Percentiles rank a stretch among this genome's conserved stretches.
Evolutionary conservation across 305 asterid species (phyloP).

Genomic region (Rubia balearica): DNA sequence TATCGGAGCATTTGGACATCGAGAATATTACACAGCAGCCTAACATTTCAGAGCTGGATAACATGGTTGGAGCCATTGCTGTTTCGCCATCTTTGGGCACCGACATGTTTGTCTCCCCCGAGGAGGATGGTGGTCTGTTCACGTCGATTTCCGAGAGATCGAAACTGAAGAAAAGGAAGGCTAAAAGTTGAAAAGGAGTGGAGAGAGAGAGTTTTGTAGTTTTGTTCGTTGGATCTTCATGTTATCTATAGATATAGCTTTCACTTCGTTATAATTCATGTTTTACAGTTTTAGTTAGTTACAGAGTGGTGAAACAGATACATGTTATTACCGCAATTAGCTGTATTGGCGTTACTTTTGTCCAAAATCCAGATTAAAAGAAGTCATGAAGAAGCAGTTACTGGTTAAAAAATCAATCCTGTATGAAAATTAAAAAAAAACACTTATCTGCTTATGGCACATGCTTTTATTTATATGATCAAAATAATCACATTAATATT

Average conservation of each 20-base stretch:
- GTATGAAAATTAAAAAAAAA: too few species aligned
- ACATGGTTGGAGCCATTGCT: constrained; percentile 27
- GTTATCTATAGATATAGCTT: background rate
- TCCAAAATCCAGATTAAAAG: too few species aligned
- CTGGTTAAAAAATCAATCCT: too few species aligned
- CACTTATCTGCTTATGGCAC: too few species aligned
- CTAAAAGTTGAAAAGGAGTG: constrained; percentile 8
- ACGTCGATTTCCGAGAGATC: constrained; percentile 12
- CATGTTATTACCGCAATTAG: too few species aligned
- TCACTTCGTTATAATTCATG: background rate
- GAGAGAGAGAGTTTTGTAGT: constrained; percentile 1
- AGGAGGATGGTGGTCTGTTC: constrained; percentile 14
- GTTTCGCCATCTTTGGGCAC: constrained; percentile 25
- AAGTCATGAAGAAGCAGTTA: too few species aligned
- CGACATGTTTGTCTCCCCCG: constrained; percentile 17
- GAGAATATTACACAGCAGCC: constrained; percentile 16
- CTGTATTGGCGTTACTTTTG: too few species aligned
- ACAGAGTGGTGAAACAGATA: background rate
- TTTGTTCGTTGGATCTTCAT: background rate
- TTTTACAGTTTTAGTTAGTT: background rate
- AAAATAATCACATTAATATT: too few species aligned
- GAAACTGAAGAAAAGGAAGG: constrained; percentile 23
- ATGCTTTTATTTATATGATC: too few species aligned
- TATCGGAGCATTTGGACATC: constrained; percentile 36
- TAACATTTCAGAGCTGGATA: constrained; percentile 32